phyloP scores from a whole-genome alignment of 345 rosid genomes.

The Microcos paniculata region DNA sequence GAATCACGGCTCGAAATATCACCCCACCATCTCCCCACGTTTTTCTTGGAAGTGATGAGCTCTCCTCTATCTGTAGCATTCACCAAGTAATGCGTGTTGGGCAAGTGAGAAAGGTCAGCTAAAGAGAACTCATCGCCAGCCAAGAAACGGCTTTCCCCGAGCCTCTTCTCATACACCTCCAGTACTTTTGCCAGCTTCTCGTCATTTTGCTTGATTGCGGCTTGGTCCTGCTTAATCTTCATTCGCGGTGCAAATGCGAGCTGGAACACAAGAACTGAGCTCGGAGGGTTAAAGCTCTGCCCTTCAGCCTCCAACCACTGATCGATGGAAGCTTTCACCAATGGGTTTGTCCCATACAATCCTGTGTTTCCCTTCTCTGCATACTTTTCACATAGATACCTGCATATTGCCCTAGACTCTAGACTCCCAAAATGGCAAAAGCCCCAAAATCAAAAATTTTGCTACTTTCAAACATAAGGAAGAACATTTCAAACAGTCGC shows the following conservation, averaged over 20 bases:
- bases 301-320: conserved; percentile 80
- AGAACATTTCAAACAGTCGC: no score
- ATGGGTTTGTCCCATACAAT: conserved; percentile 51
- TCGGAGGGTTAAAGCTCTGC: conserved; percentile 59
- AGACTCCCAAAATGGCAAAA: neutral
- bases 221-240: conserved; percentile 56
- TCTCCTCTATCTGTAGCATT: conserved; percentile 36
- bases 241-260: conserved; percentile 56
- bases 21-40: conserved; percentile 73
- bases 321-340: conserved; percentile 66
- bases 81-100: conserved; percentile 50
- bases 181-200: conserved; percentile 55
- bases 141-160: conserved; percentile 51
- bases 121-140: conserved; percentile 69
- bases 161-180: conserved; percentile 58
- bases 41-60: conserved; percentile 47
- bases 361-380: conserved; percentile 48
- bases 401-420: conserved; percentile 68
- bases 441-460: neutral
- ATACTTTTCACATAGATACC: conserved; percentile 58
- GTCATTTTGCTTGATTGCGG: conserved; percentile 41
- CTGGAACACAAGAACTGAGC: conserved; percentile 54
- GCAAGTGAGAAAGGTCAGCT: conserved; percentile 74
- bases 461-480: neutral
- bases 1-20: conserved; percentile 65